A percentile compares a stretch with the other conserved stretches of the same genome.
Conservation (phyloP, 2,329 filamentous ascomycete genomes). For the Ascosphaera acerosa region DNA sequence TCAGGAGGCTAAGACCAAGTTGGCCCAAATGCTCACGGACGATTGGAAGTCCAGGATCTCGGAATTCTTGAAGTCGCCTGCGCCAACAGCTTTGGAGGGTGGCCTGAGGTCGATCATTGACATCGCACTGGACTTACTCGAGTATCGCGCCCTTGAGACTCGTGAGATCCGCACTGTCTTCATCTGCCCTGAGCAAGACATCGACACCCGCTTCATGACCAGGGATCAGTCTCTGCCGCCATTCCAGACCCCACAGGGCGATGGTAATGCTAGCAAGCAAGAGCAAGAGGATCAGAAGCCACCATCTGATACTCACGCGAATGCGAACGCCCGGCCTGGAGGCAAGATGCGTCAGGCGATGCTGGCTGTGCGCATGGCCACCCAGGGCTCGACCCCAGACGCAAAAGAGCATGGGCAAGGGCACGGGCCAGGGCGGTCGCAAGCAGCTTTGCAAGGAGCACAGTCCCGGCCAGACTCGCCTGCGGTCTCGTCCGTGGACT, state of each 20-base stretch:
- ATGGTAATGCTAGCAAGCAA: slow-evolving; percentile 5
- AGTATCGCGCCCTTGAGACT: slow-evolving; percentile 72
- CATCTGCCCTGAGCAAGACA: slow-evolving; percentile 46
- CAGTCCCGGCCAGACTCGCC: background rate
- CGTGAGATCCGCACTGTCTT: slow-evolving; percentile 76
- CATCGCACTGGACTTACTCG: slow-evolving; percentile 60
- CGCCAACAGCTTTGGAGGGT: slow-evolving; percentile 59
- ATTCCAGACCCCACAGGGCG: slow-evolving; percentile 5
- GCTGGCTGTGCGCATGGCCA: background rate
- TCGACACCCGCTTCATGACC: slow-evolving; percentile 61
- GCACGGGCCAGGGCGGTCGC: too few relatives aligned
- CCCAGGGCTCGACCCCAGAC: slow-evolving; percentile 3
- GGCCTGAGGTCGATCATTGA: slow-evolving; percentile 84
- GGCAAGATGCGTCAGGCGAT: slow-evolving; percentile 2
- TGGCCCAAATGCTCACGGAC: slow-evolving; percentile 44
- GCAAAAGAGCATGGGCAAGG: too few relatives aligned
- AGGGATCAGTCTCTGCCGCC: slow-evolving; percentile 43
- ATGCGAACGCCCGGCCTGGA: slow-evolving; percentile 4
- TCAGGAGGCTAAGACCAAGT: slow-evolving; percentile 37
- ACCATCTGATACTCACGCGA: slow-evolving; percentile 2
- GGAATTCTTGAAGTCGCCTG: slow-evolving; percentile 48
- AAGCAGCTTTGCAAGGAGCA: too few relatives aligned
- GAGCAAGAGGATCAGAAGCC: slow-evolving; percentile 5
- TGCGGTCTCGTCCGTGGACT: slow-evolving; percentile 3
- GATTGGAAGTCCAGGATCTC: slow-evolving; percentile 44